A percentile compares a stretch with the other conserved stretches of the same genome.
Conservation (phyloP, 1,284 basidiomycete genomes). For the Bjerkandera adusta region DNA sequence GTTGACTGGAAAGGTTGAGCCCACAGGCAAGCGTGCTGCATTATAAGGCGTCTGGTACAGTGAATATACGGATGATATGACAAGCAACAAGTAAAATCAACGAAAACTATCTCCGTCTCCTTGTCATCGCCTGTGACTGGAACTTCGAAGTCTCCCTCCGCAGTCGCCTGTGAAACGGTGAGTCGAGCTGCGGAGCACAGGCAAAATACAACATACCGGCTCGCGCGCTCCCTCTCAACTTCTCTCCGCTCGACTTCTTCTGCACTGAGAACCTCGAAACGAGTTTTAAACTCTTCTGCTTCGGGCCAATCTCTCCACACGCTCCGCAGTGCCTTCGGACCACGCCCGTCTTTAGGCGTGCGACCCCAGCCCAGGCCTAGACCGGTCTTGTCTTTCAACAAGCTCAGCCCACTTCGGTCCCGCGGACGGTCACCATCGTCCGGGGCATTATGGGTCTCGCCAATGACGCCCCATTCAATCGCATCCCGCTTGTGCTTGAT, state of each 20-base stretch:
- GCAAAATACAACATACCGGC: constrained; percentile 34
- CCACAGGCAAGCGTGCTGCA: neutral
- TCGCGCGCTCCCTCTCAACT: constrained; percentile 80
- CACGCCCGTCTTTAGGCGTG: constrained; percentile 66
- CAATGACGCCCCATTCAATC: constrained; percentile 88
- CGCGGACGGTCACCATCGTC: constrained; percentile 31
- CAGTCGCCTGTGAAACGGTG: constrained; percentile 46
- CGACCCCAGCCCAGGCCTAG: constrained; percentile 69
- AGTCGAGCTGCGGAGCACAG: constrained; percentile 8
- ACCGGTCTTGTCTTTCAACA: constrained; percentile 78
- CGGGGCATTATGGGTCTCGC: constrained; percentile 35
- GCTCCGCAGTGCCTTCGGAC: constrained; percentile 81
- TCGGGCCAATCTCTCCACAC: constrained; percentile 97
- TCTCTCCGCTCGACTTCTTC: constrained; percentile 92
- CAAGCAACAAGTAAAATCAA: neutral
- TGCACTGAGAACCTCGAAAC: constrained; percentile 80
- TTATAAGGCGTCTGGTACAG: neutral
- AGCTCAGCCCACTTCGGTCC: constrained; percentile 48
- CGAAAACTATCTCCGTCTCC: constrained; percentile 11
- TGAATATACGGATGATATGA: neutral
- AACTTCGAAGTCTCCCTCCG: constrained; percentile 49
- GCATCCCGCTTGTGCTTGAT: constrained; percentile 94
- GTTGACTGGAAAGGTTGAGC: too few relatives aligned
- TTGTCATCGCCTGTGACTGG: constrained; percentile 12
- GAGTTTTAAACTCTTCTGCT: constrained; percentile 88